These are phyloP conservation scores for Dothidotthia symphoricarpi DNA, from an alignment of 2,329 filamentous ascomycete species.

Conservation along the genomic window DNA sequence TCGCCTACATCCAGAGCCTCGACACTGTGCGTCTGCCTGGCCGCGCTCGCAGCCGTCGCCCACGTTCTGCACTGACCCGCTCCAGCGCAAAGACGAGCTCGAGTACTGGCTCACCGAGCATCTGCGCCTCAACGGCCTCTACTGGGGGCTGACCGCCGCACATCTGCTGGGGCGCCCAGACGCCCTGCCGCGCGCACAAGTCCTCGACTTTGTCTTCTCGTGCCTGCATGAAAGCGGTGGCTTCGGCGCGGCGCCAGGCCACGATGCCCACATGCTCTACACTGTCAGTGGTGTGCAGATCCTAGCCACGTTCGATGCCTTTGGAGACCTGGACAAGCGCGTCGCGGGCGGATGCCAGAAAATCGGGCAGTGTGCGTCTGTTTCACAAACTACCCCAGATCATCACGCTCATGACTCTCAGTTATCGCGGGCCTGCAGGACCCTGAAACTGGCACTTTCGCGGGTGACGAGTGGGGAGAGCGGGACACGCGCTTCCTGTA, in stretches of 20 bases:
- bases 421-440: conserved; percentile 84
- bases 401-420: conserved; percentile 37
- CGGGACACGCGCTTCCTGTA: conserved; percentile 94
- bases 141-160: conserved; percentile 90
- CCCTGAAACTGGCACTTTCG: conserved; percentile 77
- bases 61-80: conserved; percentile 40
- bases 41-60: conserved; percentile 16
- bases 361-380: conserved; percentile 73
- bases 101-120: conserved; percentile 99
- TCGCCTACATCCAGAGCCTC: conserved; percentile 88
- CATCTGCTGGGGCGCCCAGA: conserved; percentile 80
- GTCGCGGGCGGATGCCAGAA: conserved; percentile 66
- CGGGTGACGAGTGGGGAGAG: conserved; percentile 95
- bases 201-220: conserved; percentile 92
- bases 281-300: conserved; percentile 95
- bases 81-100: conserved; percentile 81
- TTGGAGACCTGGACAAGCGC: conserved; percentile 74
- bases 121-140: conserved; percentile 88
- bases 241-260: conserved; percentile 89
- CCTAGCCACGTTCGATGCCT: conserved; percentile 78
- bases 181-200: conserved; percentile 73
- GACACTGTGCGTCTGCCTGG: conserved; percentile 65
- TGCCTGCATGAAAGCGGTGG: conserved; percentile 87
- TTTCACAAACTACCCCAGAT: conserved; percentile 4
- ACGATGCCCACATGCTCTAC: conserved; percentile 95